Evolutionary conservation across 1,139 yeast species (phyloP).

Genomic region (Candida sp.): DNA sequence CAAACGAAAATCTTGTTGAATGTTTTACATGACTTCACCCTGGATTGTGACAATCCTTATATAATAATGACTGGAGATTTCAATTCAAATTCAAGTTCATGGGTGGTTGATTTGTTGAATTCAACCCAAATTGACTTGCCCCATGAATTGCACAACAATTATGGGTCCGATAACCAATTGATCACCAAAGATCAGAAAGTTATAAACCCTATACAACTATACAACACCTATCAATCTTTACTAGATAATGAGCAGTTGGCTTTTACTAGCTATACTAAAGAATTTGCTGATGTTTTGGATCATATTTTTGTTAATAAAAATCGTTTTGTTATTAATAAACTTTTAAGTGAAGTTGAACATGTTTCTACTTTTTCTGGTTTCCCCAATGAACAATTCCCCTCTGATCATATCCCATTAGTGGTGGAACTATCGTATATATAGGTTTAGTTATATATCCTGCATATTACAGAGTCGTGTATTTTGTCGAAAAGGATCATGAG

Average conservation of each 20-base stretch:
- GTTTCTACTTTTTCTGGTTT: constrained; percentile 24
- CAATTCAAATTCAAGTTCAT: constrained; percentile 48
- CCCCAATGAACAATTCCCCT: constrained; percentile 41
- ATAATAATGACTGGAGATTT: constrained; percentile 48
- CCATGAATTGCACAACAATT: constrained; percentile 22
- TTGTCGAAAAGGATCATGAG: not conserved
- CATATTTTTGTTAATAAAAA: constrained; percentile 53
- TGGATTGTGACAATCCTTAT: constrained; percentile 10
- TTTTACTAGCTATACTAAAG: constrained; percentile 50
- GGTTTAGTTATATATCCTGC: not conserved
- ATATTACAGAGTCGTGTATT: not conserved
- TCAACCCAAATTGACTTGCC: constrained; percentile 29
- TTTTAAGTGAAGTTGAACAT: constrained; percentile 20
- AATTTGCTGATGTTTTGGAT: constrained; percentile 50
- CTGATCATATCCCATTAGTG: constrained; percentile 40
- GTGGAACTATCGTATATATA: constrained; percentile 9
- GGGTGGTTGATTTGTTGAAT: constrained; percentile 43
- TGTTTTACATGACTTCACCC: constrained; percentile 19
- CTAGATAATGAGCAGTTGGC: constrained; percentile 20
- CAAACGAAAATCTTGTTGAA: constrained; percentile 48
- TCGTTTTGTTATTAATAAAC: constrained; percentile 13
- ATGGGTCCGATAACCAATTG: constrained; percentile 28
- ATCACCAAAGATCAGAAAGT: constrained; percentile 10
- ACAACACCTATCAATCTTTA: constrained; percentile 17
- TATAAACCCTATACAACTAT: constrained; percentile 18